Percentiles rank a stretch among this genome's conserved stretches.
Evolutionary conservation across 2,329 filamentous ascomycete species (phyloP).

Genomic region (Sporothrix globosa): DNA sequence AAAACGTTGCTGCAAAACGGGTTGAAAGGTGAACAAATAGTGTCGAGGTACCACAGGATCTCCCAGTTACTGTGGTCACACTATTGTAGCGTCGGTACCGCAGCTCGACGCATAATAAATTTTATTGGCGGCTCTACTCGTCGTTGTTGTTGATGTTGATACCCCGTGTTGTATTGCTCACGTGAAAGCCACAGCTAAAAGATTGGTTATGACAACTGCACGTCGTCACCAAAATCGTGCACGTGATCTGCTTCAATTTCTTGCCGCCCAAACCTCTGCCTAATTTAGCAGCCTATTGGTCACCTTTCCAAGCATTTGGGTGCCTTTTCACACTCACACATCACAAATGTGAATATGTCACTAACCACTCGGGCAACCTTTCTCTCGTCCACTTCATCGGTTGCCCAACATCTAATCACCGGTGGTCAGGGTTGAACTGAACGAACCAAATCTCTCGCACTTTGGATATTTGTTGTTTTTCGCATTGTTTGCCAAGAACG

Average conservation of each 20-base stretch:
- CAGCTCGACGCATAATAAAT: neutral
- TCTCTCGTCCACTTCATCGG: neutral
- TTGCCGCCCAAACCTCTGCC: slow-evolving; percentile 23
- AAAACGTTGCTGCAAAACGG: neutral
- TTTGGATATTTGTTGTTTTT: neutral
- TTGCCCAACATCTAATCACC: neutral
- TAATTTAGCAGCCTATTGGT: neutral
- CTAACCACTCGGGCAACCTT: slow-evolving; percentile 21
- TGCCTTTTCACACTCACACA: neutral
- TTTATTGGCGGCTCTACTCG: neutral
- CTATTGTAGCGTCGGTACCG: neutral
- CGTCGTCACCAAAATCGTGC: neutral
- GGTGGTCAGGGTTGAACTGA: slow-evolving; percentile 6
- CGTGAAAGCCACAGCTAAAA: slow-evolving; percentile 26
- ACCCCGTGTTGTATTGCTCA: neutral
- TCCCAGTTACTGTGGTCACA: neutral
- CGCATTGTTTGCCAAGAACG: neutral
- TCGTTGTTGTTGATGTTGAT: slow-evolving; percentile 19
- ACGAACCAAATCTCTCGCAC: neutral
- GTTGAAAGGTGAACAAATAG: neutral
- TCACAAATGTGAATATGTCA: slow-evolving; percentile 2
- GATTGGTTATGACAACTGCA: slow-evolving; percentile 7
- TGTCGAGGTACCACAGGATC: no score
- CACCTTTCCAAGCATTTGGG: neutral
- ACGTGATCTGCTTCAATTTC: slow-evolving; percentile 18